Evolutionary conservation across 1,284 basidiomycete genomes (phyloP).

Genomic region (Athelia psychrophila): DNA sequence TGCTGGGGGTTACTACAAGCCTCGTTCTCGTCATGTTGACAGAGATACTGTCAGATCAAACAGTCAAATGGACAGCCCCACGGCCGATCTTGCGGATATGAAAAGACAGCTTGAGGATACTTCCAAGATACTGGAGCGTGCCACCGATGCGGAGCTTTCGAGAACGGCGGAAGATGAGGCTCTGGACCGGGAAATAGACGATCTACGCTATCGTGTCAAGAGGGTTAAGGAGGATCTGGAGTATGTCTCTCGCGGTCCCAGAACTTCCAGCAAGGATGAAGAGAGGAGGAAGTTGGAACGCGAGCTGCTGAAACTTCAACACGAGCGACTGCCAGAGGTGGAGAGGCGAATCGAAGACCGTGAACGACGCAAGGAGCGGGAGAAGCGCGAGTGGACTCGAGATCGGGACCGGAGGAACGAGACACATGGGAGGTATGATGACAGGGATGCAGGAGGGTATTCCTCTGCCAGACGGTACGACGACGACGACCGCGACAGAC

Average conservation of each 20-base stretch:
- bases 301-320: constrained; percentile 84
- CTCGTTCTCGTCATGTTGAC: constrained; percentile 87
- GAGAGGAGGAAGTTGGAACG: constrained; percentile 88
- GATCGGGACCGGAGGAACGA: constrained; percentile 89
- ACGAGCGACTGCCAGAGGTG: constrained; percentile 90
- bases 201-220: constrained; percentile 84
- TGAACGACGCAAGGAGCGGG: constrained; percentile 73
- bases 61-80: constrained; percentile 67
- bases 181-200: constrained; percentile 87
- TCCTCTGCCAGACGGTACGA: constrained; percentile 37
- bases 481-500: constrained; percentile 32
- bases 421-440: constrained; percentile 67
- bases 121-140: constrained; percentile 79
- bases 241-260: constrained; percentile 80
- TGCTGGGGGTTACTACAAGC: constrained; percentile 73
- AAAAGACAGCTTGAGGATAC: constrained; percentile 85
- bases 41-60: constrained; percentile 79
- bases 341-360: constrained; percentile 84
- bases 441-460: constrained; percentile 41
- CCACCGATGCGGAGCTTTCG: constrained; percentile 56
- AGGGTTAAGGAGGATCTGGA: constrained; percentile 94
- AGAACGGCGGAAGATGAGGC: constrained; percentile 82
- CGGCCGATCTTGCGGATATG: constrained; percentile 81
- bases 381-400: constrained; percentile 76
- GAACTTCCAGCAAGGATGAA: constrained; percentile 76